Evolutionary conservation across 2,329 filamentous ascomycete genomes (phyloP), one percentile per base, ranked within the genome.

Genomic region (Sarocladium kiliense): DNA sequence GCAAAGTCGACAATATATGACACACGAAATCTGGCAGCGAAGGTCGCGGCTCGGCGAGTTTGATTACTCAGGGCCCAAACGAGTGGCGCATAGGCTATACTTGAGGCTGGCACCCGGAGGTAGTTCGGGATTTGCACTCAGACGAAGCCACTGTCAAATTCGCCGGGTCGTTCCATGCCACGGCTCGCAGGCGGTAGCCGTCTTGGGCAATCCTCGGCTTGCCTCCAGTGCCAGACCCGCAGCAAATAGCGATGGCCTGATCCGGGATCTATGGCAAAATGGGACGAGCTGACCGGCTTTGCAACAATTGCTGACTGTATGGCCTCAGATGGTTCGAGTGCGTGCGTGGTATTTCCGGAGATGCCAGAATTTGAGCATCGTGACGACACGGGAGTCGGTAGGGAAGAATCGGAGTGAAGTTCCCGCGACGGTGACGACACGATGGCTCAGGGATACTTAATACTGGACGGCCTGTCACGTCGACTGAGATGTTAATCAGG

Each of bases 141-240:
- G n/a, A n/a, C n/a, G n/a, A n/a, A n/a, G n/a, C n/a, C n/a, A n/a
- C n/a, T n/a, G n/a, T n/a, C n/a, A n/a, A n/a, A n/a, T n/a, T n/a
- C n/a, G n/a, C n/a, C n/a, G 26, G 10, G 6, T 19, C 6, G 12
- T 32, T 27, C 10, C 26, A n/a, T 30, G 25, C 7, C 3, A n/a
- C 47, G 30, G 26, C 30, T 51, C 47, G 30, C 30, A 23, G n/a
- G 18, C n/a, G 27, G 10, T 51, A 51, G 47, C 47, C 47, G 27
- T 7, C 23, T 51, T 51, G 30, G 47, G 47, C 27, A 51, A 51
- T 11, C 23, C 23, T 51, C 47, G 47, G 47, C 47, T 27, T 51
- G 10, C 16, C n/a, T 10, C 18, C 41, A 21, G 41, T 36, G 23
- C 18, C 39, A 51, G 47, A 16, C 26, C 47, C 30, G 47, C 47